Evolutionary conservation across 176 grass and related monocot species (phyloP).

Genomic region (Neostapfia colusana): DNA sequence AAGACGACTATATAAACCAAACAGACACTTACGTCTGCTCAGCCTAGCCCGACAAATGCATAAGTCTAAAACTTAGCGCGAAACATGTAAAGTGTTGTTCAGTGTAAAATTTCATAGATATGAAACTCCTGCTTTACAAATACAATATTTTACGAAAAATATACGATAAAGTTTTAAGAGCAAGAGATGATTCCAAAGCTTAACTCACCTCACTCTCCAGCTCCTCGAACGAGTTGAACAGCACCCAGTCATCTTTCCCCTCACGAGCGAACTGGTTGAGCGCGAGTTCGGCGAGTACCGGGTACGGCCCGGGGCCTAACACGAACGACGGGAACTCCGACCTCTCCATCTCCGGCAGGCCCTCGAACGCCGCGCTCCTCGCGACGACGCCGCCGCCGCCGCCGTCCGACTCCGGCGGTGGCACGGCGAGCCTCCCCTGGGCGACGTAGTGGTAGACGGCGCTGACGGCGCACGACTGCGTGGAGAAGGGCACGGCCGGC

Average conservation of each 20-base stretch:
- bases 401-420: neutral
- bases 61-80: no score
- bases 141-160: neutral
- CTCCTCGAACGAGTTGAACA: constrained; percentile 73
- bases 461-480: constrained; percentile 62
- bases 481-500: constrained; percentile 45
- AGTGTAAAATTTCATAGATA: no score
- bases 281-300: constrained; percentile 27
- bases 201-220: constrained; percentile 59
- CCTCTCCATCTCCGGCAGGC: constrained; percentile 57
- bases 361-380: neutral
- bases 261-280: constrained; percentile 43
- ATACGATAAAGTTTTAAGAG: neutral
- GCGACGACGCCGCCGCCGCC: no score
- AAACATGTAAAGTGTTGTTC: no score
- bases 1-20: no score
- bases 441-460: constrained; percentile 57
- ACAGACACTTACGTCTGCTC: no score
- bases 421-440: constrained; percentile 35
- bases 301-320: constrained; percentile 35
- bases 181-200: neutral
- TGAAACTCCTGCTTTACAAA: neutral
- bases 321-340: constrained; percentile 59
- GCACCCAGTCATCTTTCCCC: constrained; percentile 52
- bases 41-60: no score